Base-by-base conservation (phyloP, 164 flowering plant genomes). In the Dillenia turbinata region DNA sequence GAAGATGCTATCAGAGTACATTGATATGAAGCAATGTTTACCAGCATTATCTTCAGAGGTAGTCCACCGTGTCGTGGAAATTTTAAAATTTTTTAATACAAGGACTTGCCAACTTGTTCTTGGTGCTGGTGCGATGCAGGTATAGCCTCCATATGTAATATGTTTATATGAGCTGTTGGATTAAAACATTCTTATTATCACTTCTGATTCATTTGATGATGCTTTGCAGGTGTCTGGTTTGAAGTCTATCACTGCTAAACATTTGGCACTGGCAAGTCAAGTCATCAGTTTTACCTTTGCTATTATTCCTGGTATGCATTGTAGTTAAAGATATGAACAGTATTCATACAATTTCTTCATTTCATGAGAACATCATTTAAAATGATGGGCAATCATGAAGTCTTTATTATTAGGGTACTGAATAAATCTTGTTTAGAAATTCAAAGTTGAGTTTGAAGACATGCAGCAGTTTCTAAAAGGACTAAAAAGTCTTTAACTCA, bases 91-190 rank as follows among this genome's bases (percentile, higher is more conserved):
- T 70, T 95, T 92, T 76, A 95, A 95, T 67, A 88, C 96, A 51
- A 81, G 99, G 69, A 83, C 94, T 11, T 85, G 92, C 70, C 96
- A 89, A 66, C 94, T 95, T 67, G 97, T 95, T 72, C 96, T 95
- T 66, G 99, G 99, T 66, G 99, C 97, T 66, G 90, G 91, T 72
- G 97, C 99, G 65, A 89, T 95, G 96, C 96, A 92, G 97, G 97
- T 95, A 78, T 33, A 49, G 26, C 43, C 13, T 40, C 44, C 47
- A 14, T 12, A 3, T 24, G 51, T 16, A 22, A 44, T 11, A 17
- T 16, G 9, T 16, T 26, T 33, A 10, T 45, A 19, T 13, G 45
- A 8, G 24, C 12, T 47, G 40, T 45, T 11, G 47, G 9, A 53
- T 33, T 33, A 33, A 33, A 33, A 33, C 40, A 33, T 33, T 33